A percentile compares a stretch with the other conserved stretches of the same genome.
These are phyloP conservation scores for Polyporus arcularius DNA, from an alignment of 768 basidiomycete genomes.

Conservation along the genomic window DNA sequence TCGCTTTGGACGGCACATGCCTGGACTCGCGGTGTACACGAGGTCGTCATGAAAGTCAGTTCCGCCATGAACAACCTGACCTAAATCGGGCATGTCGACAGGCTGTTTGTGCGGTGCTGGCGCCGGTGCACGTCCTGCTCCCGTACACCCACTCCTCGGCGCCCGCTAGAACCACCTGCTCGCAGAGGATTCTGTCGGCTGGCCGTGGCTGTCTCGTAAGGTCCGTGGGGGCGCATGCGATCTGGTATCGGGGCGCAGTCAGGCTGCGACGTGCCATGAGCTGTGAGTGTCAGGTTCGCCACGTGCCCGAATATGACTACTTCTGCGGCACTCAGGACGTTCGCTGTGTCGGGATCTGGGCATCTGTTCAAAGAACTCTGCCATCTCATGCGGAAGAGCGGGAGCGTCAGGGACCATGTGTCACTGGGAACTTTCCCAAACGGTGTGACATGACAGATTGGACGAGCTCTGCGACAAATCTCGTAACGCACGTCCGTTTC, in stretches of 20 bases:
- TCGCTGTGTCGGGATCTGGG: background rate
- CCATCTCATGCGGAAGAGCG: slow-evolving; percentile 1
- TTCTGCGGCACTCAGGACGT: slow-evolving; percentile 13
- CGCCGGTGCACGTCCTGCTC: background rate
- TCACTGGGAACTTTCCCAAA: slow-evolving; percentile 19
- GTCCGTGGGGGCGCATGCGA: background rate
- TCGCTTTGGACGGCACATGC: background rate
- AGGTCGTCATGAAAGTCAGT: background rate
- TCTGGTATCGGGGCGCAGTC: background rate
- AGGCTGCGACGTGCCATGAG: slow-evolving; percentile 10
- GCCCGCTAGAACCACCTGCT: background rate
- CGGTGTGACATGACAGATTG: slow-evolving; percentile 19
- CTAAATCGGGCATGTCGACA: background rate
- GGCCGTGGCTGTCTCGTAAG: background rate
- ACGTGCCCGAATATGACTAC: slow-evolving; percentile 22
- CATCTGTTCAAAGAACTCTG: background rate
- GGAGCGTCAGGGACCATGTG: slow-evolving; percentile 8
- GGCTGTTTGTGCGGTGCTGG: background rate
- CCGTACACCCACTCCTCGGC: too few relatives aligned
- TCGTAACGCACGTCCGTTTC: slow-evolving; percentile 4
- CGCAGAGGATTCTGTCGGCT: background rate
- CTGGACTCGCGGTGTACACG: slow-evolving; percentile 1
- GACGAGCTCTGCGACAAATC: slow-evolving; percentile 9
- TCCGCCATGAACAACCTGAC: slow-evolving; percentile 8
- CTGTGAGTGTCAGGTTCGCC: slow-evolving; percentile 10